Conservation (phyloP, 2,329 filamentous ascomycete genomes). For the Albophoma yamanashiensis region DNA sequence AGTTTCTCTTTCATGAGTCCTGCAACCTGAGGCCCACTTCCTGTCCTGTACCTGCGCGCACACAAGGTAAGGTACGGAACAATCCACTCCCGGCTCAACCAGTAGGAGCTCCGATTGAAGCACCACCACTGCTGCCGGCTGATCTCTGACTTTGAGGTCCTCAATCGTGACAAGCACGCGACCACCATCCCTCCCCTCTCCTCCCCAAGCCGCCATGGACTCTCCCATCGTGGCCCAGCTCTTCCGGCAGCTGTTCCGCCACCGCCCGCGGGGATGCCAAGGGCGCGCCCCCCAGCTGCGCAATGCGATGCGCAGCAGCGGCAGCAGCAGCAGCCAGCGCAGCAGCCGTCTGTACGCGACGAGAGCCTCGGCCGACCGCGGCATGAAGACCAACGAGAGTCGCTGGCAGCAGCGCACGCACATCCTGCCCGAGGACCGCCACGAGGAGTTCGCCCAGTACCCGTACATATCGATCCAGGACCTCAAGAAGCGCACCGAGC, state of each 20-base stretch:
- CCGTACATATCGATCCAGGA: constrained; percentile 79
- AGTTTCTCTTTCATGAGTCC: background rate
- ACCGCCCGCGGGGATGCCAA: constrained; percentile 30
- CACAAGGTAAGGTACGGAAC: background rate
- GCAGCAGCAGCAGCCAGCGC: background rate
- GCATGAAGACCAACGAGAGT: constrained; percentile 46
- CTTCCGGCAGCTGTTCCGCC: constrained; percentile 76
- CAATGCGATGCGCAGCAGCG: background rate
- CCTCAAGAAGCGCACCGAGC: constrained; percentile 58
- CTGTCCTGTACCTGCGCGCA: too few species aligned
- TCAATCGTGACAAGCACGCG: background rate
- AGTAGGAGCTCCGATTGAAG: background rate
- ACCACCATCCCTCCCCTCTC: background rate
- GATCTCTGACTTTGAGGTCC: constrained; percentile 10
- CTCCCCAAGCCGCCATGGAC: constrained; percentile 50
- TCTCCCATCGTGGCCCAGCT: constrained; percentile 67
- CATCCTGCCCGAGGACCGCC: constrained; percentile 64
- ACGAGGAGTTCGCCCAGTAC: constrained; percentile 69
- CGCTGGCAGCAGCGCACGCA: constrained; percentile 80
- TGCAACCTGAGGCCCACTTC: too few species aligned
- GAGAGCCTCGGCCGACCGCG: constrained; percentile 23
- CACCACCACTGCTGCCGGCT: background rate
- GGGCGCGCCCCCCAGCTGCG: constrained; percentile 6
- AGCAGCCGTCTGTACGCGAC: constrained; percentile 15
- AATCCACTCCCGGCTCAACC: background rate